A percentile compares a stretch with the other conserved stretches of the same genome.
These are phyloP conservation scores for Amauroascus verrucosus DNA, from an alignment of 2,329 filamentous ascomycete species.

Conservation along the genomic window DNA sequence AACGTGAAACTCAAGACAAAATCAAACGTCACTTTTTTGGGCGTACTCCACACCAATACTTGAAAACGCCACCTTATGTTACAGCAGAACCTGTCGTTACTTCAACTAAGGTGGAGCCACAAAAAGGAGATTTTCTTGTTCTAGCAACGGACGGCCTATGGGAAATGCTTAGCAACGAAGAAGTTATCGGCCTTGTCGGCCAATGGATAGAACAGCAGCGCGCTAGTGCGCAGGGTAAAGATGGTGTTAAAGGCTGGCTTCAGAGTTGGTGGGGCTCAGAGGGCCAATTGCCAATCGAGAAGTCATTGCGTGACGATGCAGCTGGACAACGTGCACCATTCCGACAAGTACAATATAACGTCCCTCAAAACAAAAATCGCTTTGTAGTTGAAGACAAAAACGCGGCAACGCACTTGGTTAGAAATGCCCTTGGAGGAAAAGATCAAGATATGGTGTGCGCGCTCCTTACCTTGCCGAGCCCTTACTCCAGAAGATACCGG, in stretches of 20 bases:
- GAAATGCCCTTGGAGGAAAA: constrained; percentile 87
- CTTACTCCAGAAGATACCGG: constrained; percentile 85
- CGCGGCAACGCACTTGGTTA: constrained; percentile 85
- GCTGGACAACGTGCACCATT: constrained; percentile 73
- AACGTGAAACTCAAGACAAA: constrained; percentile 67
- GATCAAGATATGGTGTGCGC: constrained; percentile 91
- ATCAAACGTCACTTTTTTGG: constrained; percentile 83
- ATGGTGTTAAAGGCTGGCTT: constrained; percentile 51
- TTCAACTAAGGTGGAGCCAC: constrained; percentile 79
- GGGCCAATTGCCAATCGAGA: constrained; percentile 64
- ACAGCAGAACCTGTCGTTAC: constrained; percentile 93
- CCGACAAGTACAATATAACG: constrained; percentile 81
- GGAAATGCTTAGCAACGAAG: constrained; percentile 99
- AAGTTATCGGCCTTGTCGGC: constrained; percentile 90
- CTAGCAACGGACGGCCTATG: constrained; percentile 94
- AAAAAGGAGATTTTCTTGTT: constrained; percentile 87
- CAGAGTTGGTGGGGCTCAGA: constrained; percentile 55
- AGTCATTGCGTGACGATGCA: constrained; percentile 37
- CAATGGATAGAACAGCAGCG: constrained; percentile 84
- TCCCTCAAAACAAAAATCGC: constrained; percentile 57
- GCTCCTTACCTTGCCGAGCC: constrained; percentile 78
- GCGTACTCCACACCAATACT: constrained; percentile 60
- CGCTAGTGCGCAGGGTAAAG: constrained; percentile 28
- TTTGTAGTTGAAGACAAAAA: constrained; percentile 95
- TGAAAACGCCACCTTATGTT: constrained; percentile 92